Evolutionary conservation across 2,329 filamentous ascomycete genomes (phyloP).

Genomic region (Diaporthe australafricana): DNA sequence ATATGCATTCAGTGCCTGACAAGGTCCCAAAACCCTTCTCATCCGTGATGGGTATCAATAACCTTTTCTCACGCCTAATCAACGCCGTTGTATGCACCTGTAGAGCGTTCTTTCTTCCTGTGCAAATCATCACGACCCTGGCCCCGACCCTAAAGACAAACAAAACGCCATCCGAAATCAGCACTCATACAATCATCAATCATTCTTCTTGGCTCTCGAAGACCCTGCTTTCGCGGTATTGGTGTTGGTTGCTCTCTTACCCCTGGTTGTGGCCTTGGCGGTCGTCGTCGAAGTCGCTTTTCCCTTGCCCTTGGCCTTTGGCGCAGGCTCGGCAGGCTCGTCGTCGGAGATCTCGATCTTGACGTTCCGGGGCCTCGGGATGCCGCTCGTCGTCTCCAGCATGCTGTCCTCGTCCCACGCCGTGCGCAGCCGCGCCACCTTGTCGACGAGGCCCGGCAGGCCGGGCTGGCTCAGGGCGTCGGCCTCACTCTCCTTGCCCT

Average conservation of each 20-base stretch:
- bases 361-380: slow-evolving; percentile 37
- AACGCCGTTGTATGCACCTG: slow-evolving; percentile 33
- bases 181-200: slow-evolving; percentile 30
- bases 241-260: slow-evolving; percentile 36
- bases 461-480: slow-evolving; percentile 15
- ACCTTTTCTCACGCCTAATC: slow-evolving; percentile 16
- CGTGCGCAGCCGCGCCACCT: slow-evolving; percentile 40
- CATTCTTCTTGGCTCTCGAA: slow-evolving; percentile 30
- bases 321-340: slow-evolving; percentile 23
- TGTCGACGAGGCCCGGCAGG: slow-evolving; percentile 36
- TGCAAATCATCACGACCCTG: slow-evolving; percentile 11
- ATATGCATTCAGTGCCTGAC: slow-evolving; percentile 21
- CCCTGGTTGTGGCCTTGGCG: slow-evolving; percentile 24
- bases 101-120: background rate
- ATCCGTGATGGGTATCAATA: slow-evolving; percentile 32
- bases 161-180: slow-evolving; percentile 35
- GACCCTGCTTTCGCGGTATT: slow-evolving; percentile 26
- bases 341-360: slow-evolving; percentile 43
- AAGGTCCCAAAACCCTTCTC: background rate
- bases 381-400: slow-evolving; percentile 46
- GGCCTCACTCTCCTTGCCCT: slow-evolving; percentile 39
- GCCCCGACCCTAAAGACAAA: slow-evolving; percentile 14
- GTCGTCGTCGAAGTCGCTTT: slow-evolving; percentile 37
- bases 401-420: slow-evolving; percentile 47
- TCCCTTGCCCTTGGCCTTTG: slow-evolving; percentile 45